Evolutionary conservation across 139 green algal species (phyloP).

Genomic region (Penium margaritaceum): DNA sequence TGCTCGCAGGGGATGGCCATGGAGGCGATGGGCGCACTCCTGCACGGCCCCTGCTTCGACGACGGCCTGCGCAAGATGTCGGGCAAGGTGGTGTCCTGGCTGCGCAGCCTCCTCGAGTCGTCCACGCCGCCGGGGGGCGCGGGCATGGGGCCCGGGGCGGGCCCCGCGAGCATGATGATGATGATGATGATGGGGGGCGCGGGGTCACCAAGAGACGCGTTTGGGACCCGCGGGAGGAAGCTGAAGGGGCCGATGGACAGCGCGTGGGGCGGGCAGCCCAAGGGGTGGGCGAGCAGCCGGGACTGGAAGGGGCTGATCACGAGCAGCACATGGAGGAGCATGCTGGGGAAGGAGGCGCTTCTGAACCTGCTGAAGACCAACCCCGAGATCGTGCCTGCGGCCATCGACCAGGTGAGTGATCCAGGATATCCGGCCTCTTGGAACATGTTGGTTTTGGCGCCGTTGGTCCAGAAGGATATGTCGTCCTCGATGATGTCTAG

Average conservation of each 20-base stretch:
- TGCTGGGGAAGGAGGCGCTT: conserved; percentile 54
- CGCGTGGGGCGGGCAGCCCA: background rate
- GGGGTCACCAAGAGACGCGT: background rate
- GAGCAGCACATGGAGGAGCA: background rate
- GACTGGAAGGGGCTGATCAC: background rate
- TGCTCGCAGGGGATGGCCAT: conserved; percentile 20
- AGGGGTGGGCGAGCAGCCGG: background rate
- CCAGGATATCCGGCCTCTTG: too few species aligned
- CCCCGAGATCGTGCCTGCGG: conserved; percentile 51
- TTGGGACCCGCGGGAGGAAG: background rate
- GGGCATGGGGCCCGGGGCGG: background rate
- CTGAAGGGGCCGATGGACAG: too few species aligned
- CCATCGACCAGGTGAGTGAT: conserved; percentile 54
- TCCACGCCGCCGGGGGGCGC: background rate
- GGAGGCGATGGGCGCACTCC: conserved; percentile 42
- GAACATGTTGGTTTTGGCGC: too few species aligned
- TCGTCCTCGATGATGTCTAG: too few species aligned
- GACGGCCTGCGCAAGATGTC: conserved; percentile 28
- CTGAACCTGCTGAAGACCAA: conserved; percentile 61
- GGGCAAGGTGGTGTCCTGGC: conserved; percentile 38
- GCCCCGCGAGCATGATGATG: conserved; percentile 34
- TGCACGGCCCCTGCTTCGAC: conserved; percentile 44
- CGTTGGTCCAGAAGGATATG: too few species aligned
- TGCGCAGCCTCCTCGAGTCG: conserved; percentile 25
- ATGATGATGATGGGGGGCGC: background rate